Conservation (phyloP, 805 yeast species). For the Myxozyma melibiosi region DNA sequence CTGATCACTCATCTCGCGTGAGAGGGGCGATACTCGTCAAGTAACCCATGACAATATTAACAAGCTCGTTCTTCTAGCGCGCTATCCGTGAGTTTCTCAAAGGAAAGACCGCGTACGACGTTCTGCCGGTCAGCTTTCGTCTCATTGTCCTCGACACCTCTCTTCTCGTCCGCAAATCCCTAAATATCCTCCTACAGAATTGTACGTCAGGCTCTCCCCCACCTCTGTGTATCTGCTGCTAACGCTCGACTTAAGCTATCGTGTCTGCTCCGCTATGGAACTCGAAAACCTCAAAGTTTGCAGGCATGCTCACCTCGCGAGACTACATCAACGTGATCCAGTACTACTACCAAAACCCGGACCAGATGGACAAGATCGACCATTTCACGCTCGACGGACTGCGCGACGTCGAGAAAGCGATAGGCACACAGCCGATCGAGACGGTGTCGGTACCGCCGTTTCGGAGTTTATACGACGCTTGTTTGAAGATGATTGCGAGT, state of each 20-base stretch:
- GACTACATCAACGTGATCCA: slow-evolving; percentile 95
- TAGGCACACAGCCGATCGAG: slow-evolving; percentile 84
- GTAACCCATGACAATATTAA: neutral
- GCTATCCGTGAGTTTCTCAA: slow-evolving; percentile 83
- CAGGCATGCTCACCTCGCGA: slow-evolving; percentile 87
- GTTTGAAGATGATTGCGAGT: slow-evolving; percentile 84
- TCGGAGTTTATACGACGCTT: slow-evolving; percentile 85
- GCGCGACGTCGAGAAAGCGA: slow-evolving; percentile 80
- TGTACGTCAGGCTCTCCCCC: slow-evolving; percentile 38
- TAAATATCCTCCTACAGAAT: slow-evolving; percentile 87
- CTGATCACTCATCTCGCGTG: too few relatives aligned
- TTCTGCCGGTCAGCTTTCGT: slow-evolving; percentile 90
- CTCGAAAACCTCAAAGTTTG: slow-evolving; percentile 82
- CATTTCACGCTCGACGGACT: slow-evolving; percentile 76
- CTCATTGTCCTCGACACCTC: slow-evolving; percentile 92
- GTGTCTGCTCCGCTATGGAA: slow-evolving; percentile 98
- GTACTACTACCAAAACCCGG: slow-evolving; percentile 85
- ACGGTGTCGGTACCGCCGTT: slow-evolving; percentile 89
- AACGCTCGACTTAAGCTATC: slow-evolving; percentile 48
- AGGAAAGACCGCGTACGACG: slow-evolving; percentile 94
- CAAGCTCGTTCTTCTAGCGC: slow-evolving; percentile 38
- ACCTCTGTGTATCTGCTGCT: neutral
- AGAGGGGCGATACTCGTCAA: neutral
- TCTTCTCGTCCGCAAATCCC: slow-evolving; percentile 81
- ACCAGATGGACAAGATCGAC: slow-evolving; percentile 84